Evolutionary conservation across 2,329 filamentous ascomycete species (phyloP).

Genomic region (Gaeumannomyces sp.): DNA sequence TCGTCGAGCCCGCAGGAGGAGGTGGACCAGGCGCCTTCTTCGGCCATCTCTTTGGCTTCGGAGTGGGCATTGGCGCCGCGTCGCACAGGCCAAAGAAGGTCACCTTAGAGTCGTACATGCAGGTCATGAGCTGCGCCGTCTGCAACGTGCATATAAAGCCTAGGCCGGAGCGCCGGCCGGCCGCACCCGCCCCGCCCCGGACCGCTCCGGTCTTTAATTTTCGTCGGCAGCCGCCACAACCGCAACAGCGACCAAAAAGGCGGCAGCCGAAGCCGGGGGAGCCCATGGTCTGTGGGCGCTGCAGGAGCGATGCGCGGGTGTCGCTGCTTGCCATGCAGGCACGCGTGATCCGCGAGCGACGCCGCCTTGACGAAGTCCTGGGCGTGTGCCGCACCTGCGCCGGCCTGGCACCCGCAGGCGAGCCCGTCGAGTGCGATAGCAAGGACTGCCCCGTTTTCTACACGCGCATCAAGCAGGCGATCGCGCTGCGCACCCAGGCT

Average conservation of each 20-base stretch:
- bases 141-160: conserved; percentile 54
- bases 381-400: conserved; percentile 76
- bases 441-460: conserved; percentile 93
- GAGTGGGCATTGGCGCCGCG: conserved; percentile 12
- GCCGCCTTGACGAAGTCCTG: conserved; percentile 56
- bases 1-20: conserved; percentile 21
- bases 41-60: not conserved
- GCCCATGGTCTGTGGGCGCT: conserved; percentile 48
- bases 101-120: conserved; percentile 94
- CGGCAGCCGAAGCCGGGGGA: conserved; percentile 11
- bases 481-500: conserved; percentile 37
- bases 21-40: not conserved
- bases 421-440: conserved; percentile 73
- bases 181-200: not conserved
- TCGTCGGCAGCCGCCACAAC: not conserved
- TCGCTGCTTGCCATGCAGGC: conserved; percentile 60
- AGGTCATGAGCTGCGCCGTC: conserved; percentile 68
- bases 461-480: conserved; percentile 58
- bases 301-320: conserved; percentile 45
- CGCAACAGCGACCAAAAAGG: conserved; percentile 1
- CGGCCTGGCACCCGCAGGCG: conserved; percentile 63
- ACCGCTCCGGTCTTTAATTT: not conserved
- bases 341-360: conserved; percentile 57
- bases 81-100: conserved; percentile 41
- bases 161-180: not conserved